Evolutionary conservation across 257 asterid species (phyloP).

Genomic region (Fraxinus cuspidata): DNA sequence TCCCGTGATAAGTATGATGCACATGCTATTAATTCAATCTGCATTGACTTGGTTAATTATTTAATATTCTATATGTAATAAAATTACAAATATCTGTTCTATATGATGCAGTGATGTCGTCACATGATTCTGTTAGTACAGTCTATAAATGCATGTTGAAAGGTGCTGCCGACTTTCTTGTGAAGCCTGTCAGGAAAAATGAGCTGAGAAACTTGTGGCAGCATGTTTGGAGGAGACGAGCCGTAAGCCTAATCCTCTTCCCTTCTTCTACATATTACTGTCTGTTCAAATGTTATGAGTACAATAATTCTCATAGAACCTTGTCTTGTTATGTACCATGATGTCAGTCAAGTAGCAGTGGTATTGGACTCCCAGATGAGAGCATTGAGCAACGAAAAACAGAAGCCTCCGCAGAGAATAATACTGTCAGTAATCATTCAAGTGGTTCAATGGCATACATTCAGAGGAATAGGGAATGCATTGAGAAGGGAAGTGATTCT

Average conservation of each 20-base stretch:
- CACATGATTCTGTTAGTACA: conserved; percentile 80
- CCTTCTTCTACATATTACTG: conserved; percentile 14
- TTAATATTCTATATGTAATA: background rate
- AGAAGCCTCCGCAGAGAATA: conserved; percentile 85
- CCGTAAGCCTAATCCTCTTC: conserved; percentile 47
- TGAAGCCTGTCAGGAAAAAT: conserved; percentile 85
- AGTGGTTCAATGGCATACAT: conserved; percentile 66
- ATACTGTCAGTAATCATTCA: conserved; percentile 64
- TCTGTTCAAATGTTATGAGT: background rate
- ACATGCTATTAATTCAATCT: background rate
- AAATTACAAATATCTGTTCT: background rate
- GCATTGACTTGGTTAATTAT: conserved; percentile 8
- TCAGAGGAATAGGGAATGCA: conserved; percentile 58
- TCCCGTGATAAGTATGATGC: conserved; percentile 84
- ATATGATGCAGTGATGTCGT: conserved; percentile 84
- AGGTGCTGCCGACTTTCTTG: conserved; percentile 96
- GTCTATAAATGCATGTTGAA: conserved; percentile 93
- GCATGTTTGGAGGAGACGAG: conserved; percentile 98
- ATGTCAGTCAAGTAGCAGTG: conserved; percentile 54
- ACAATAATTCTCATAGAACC: conserved; percentile 18
- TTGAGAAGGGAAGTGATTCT: conserved; percentile 80
- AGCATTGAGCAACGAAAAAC: conserved; percentile 64
- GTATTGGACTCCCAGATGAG: conserved; percentile 72
- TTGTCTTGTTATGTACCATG: conserved; percentile 20
- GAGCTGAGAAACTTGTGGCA: conserved; percentile 98